Base-by-base conservation (phyloP, 176 grass and related monocot genomes). In the Eragrostis nindensis region DNA sequence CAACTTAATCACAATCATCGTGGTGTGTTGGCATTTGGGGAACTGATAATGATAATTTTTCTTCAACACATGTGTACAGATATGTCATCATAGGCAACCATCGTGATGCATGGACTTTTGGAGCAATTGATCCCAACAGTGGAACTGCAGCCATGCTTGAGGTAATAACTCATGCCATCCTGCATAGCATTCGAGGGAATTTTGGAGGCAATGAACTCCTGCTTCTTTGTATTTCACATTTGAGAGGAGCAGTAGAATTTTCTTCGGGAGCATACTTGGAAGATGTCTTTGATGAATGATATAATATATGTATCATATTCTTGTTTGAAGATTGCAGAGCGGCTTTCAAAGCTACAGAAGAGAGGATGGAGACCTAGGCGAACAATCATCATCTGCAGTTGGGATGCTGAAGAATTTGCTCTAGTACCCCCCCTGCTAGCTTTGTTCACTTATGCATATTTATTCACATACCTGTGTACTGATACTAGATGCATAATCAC, bases 71-170 rank as follows among this genome's bases (percentile, higher is more conserved):
- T 61, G 14, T 15, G 22, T 68, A 10, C 78, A 95, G 90, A 81
- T 95, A 95, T 84, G 84, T 98, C 39, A 77, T 98, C 73, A 86
- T 98, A 79, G 92, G 95, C 70, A 98, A 98, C 66, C 95, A 98
- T 76, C 90, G 95, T 70, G 95, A 98, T 83, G 95, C 95, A 25
- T 94, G 95, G 95, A 92, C 92, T 81, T 98, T 98, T 81, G 95
- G 92, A 54, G 95, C 87, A 60, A 70, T 90, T 65, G 95, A 98
- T 61, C 92, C 92, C 11, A 98, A 91, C 29, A 98, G 95, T 42
- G 95, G 90, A 81, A 98, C 92, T 29, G 92, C 95, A 74, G 80
- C 92, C 71, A 88, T 98, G 67, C 83, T 94, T 85, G 92, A 98
- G 92, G 95, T 94, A 85, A 80, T 16, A 62, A 55, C 8, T 82